Evolutionary conservation across 139 green algal genomes (phyloP).

Genomic region (Coccomyxa sp.): DNA sequence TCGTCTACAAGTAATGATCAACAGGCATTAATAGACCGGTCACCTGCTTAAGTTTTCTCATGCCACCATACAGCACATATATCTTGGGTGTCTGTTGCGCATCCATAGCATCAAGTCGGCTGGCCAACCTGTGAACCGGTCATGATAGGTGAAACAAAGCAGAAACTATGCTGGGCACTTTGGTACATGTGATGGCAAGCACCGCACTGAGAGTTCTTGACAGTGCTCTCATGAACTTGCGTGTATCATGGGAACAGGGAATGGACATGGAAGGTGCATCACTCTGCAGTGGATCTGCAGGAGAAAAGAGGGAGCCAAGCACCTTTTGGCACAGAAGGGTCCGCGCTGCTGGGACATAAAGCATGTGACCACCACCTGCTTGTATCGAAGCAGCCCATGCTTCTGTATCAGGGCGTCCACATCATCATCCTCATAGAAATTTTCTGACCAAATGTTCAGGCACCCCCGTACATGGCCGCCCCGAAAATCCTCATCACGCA

Average conservation of each 20-base stretch:
- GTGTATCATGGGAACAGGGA: too few species aligned
- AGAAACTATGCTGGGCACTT: too few species aligned
- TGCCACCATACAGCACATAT: neutral
- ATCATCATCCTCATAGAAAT: neutral
- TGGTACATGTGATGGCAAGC: too few species aligned
- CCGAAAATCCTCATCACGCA: neutral
- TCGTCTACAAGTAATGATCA: too few species aligned
- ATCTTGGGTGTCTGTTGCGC: neutral
- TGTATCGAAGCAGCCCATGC: neutral
- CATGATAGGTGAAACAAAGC: too few species aligned
- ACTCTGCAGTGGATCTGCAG: too few species aligned
- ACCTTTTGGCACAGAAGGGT: neutral
- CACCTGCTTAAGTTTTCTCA: neutral
- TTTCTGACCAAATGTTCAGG: neutral
- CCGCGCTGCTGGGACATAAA: neutral
- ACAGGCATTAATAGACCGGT: neutral
- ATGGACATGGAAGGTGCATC: too few species aligned
- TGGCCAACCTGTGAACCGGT: neutral
- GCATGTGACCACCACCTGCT: neutral
- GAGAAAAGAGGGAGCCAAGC: neutral
- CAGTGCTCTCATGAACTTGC: too few species aligned
- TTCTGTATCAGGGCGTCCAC: neutral
- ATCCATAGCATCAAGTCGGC: neutral
- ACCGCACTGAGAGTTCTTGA: too few species aligned
- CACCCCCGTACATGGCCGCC: neutral